Base-by-base conservation (phyloP, 331 rosid genomes). In the Pyrus hybrid region DNA sequence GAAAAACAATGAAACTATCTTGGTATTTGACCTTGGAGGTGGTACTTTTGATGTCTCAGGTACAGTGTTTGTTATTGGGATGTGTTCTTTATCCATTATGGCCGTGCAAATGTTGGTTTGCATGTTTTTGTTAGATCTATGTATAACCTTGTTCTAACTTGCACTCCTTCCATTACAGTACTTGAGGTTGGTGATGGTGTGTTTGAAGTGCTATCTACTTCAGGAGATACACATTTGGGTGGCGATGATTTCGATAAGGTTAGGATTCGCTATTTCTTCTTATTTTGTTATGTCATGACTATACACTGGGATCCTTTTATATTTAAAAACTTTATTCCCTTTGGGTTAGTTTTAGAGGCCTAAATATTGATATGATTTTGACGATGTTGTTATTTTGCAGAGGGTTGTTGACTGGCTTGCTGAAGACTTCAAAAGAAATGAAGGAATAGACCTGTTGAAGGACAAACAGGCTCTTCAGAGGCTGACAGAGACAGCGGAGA, bases 391-490 rank as follows among this genome's bases (percentile, higher is more conserved):
- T 62, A 62, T 73, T n/a, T 12, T 54, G 23, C 81, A 81, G 85
- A 81, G 85, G 67, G 6, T 81, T 25, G 85, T 81, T 51, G 85
- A 81, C 63, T 81, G 85, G 85, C 81, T 81, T 16, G 78, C 85
- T 76, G 62, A 13, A 29, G 70, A 25, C 61, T 81, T 81, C 79
- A 81, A 81, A 29, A 60, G 72, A 3, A 72, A 81, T 71, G 85
- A 81, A 73, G 85, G 85, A 61, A 81, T 81, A 30, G 81, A 81
- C 51, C 75, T 81, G 17, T 72, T 81, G 81, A 81, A 81, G 76
- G 85, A 81, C 62, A 81, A 81, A 60, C 85, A 81, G 63, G 85
- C 85, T 72, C 85, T 81, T 81, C 85, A 81, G 78, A 63, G 85
- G 51, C 79, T 81, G 25, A 81, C 85, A 2, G 85, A 81, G 85